Conservation (phyloP, 768 basidiomycete species). For the Roridomyces roridus region DNA sequence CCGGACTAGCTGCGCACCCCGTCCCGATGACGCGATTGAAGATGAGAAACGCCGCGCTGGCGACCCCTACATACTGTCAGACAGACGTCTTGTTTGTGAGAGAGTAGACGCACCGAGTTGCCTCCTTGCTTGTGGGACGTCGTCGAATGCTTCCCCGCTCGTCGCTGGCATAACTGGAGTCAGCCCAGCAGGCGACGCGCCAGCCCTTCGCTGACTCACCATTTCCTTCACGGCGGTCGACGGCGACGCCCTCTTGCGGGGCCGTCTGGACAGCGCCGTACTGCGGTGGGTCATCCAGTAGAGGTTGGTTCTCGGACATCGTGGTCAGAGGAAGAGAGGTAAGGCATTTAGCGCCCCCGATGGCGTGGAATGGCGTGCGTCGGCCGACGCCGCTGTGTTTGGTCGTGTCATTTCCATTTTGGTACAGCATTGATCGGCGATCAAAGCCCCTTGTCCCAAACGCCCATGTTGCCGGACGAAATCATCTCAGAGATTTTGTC, state of each 20-base stretch:
- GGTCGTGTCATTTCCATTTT: too few species aligned
- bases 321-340: background rate
- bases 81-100: background rate
- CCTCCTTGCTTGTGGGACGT: conserved; percentile 20
- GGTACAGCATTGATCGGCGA: too few species aligned
- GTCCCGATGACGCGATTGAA: conserved; percentile 53
- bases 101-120: conserved; percentile 10
- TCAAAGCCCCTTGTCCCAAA: too few species aligned
- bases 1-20: conserved; percentile 36
- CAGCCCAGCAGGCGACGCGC: background rate
- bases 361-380: too few species aligned
- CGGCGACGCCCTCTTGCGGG: conserved; percentile 24
- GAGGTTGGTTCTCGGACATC: conserved; percentile 10
- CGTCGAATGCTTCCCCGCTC: conserved; percentile 22
- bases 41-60: conserved; percentile 44
- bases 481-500: conserved; percentile 6
- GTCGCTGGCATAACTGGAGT: conserved; percentile 3
- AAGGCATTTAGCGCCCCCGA: too few species aligned
- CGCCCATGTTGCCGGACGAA: conserved; percentile 17
- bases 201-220: background rate
- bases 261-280: conserved; percentile 14
- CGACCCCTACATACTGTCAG: conserved; percentile 1
- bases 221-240: conserved; percentile 16
- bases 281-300: background rate
- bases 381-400: too few species aligned